Conservation (phyloP, 345 rosid genomes). For the Theobroma cacao region DNA sequence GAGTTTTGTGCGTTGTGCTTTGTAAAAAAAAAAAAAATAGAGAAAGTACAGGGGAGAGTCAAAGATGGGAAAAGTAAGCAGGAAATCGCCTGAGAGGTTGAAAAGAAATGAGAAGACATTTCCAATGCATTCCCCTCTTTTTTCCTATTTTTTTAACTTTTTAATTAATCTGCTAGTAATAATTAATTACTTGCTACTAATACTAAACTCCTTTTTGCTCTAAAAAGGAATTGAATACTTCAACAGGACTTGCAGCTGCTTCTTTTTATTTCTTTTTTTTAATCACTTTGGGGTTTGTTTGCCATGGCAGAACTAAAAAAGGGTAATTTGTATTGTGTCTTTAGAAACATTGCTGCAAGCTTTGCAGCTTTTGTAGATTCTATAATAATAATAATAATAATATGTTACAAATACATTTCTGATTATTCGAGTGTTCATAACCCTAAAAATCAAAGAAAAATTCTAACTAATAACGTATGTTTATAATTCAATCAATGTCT, state of each 20-base stretch:
- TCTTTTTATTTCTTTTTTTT: neutral
- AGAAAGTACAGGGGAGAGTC: constrained; percentile 30
- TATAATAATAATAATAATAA: too few relatives aligned
- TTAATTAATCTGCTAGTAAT: neutral
- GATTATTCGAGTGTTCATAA: too few relatives aligned
- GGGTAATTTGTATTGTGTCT: neutral
- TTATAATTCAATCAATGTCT: neutral
- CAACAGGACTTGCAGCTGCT: neutral
- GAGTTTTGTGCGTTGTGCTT: constrained; percentile 5
- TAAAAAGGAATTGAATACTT: neutral
- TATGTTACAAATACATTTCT: too few relatives aligned
- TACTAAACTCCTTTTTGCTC: neutral
- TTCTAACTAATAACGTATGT: too few relatives aligned
- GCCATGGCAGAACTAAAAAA: neutral
- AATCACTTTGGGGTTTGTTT: neutral
- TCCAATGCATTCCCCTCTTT: constrained; percentile 25
- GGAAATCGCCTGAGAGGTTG: constrained; percentile 27
- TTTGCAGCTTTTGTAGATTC: neutral
- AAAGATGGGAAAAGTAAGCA: constrained; percentile 28
- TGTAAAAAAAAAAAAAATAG: neutral
- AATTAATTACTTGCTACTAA: neutral
- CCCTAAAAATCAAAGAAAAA: too few relatives aligned
- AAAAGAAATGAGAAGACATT: constrained; percentile 30
- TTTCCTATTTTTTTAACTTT: neutral
- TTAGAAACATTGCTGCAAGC: neutral